Conservation (phyloP, 2,329 filamentous ascomycete genomes). For the Elsinoe necatrix region DNA sequence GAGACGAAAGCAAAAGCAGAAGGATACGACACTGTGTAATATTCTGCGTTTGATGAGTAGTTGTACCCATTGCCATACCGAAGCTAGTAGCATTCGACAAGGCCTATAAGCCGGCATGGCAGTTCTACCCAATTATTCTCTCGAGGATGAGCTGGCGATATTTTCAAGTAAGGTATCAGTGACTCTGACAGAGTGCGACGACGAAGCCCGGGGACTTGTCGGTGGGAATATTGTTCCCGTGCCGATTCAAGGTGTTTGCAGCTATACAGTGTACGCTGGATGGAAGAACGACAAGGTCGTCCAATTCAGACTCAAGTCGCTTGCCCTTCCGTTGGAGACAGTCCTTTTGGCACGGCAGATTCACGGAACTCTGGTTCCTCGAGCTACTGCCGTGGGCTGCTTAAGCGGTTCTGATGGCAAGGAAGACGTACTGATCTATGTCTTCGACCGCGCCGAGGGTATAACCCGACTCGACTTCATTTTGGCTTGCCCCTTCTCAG, state of each 20-base stretch:
- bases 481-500: constrained; percentile 5
- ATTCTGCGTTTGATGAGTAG: too few species aligned
- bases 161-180: constrained; percentile 8
- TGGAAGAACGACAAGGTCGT: not conserved
- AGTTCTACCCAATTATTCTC: too few species aligned
- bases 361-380: constrained; percentile 5
- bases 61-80: too few species aligned
- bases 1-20: too few species aligned
- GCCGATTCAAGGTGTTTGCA: constrained; percentile 8
- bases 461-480: constrained; percentile 12
- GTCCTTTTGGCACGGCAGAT: not conserved
- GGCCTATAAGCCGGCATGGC: too few species aligned
- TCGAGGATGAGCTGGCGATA: constrained; percentile 21
- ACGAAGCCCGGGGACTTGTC: not conserved
- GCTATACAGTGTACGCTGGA: constrained; percentile 10
- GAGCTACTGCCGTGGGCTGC: not conserved
- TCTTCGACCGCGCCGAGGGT: not conserved
- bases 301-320: constrained; percentile 5
- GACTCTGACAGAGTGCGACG: constrained; percentile 2
- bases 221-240: not conserved
- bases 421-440: not conserved
- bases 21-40: too few species aligned
- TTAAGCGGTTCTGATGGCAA: not conserved
- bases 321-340: not conserved
- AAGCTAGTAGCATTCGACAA: too few species aligned